phyloP scores from a whole-genome alignment of 805 yeast genomes.

The Candida corydali region DNA sequence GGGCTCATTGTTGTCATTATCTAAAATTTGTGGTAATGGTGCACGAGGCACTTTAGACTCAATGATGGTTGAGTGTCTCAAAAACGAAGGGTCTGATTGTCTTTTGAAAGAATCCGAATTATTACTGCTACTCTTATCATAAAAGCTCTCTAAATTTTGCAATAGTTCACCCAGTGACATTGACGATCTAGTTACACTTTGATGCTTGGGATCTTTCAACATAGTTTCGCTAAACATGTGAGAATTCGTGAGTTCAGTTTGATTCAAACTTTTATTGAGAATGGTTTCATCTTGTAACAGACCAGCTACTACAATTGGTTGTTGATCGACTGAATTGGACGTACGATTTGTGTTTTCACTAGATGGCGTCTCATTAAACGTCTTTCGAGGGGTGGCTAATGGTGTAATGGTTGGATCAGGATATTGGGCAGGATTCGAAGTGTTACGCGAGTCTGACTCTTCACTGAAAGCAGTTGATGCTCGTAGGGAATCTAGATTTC shows the following conservation, averaged over 20 bases:
- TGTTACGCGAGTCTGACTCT: slow-evolving; percentile 4
- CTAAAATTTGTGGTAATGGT: neutral
- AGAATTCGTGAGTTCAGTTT: neutral
- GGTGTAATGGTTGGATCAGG: slow-evolving; percentile 17
- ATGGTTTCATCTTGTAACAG: slow-evolving; percentile 7
- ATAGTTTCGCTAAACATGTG: slow-evolving; percentile 8
- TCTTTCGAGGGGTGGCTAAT: slow-evolving; percentile 7
- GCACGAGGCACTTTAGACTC: neutral
- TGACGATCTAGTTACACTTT: slow-evolving; percentile 15
- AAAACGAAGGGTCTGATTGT: neutral
- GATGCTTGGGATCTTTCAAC: slow-evolving; percentile 3
- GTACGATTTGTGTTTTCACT: neutral
- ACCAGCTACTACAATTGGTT: slow-evolving; percentile 4
- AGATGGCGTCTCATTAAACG: slow-evolving; percentile 1
- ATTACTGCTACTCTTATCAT: slow-evolving; percentile 1
- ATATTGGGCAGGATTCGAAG: slow-evolving; percentile 10
- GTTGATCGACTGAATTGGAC: neutral
- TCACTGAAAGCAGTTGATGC: slow-evolving; percentile 14
- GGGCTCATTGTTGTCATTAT: neutral
- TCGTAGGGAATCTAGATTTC: slow-evolving; percentile 15
- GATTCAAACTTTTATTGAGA: neutral
- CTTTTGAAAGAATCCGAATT: neutral
- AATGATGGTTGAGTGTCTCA: neutral
- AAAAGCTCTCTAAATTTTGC: slow-evolving; percentile 15
- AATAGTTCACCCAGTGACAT: slow-evolving; percentile 29